Evolutionary conservation across 192 early-diverging fungal species (phyloP).

Genomic region (Coemansia sp.): DNA sequence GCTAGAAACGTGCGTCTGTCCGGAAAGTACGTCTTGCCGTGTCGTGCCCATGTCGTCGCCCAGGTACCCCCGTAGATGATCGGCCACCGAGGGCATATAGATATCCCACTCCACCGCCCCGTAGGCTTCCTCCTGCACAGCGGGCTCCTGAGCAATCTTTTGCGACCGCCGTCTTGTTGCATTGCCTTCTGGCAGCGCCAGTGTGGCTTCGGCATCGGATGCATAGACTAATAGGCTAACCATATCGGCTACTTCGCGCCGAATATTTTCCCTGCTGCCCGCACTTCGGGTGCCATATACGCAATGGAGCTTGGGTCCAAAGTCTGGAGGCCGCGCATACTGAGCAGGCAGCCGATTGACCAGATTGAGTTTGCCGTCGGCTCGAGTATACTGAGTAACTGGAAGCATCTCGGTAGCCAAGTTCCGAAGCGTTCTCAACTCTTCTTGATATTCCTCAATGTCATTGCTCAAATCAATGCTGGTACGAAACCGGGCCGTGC

Average conservation of each 20-base stretch:
- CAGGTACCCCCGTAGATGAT: constrained; percentile 42
- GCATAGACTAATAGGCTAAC: constrained; percentile 65
- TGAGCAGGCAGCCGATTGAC: constrained; percentile 54
- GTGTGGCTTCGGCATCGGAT: constrained; percentile 5
- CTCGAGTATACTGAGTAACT: constrained; percentile 53
- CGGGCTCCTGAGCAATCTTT: neutral
- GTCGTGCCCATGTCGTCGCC: constrained; percentile 1
- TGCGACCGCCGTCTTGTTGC: neutral
- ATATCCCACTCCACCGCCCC: constrained; percentile 62
- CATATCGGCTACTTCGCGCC: constrained; percentile 69
- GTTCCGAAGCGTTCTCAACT: neutral
- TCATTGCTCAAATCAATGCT: constrained; percentile 3
- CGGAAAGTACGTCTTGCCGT: constrained; percentile 1
- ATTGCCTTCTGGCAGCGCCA: neutral
- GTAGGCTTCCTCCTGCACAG: neutral
- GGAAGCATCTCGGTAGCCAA: constrained; percentile 32
- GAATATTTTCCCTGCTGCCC: constrained; percentile 62
- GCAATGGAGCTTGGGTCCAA: constrained; percentile 67
- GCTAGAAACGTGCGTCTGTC: constrained; percentile 10
- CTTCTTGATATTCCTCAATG: neutral
- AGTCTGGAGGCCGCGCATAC: constrained; percentile 57
- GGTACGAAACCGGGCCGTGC: constrained; percentile 11
- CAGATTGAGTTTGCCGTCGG: constrained; percentile 57
- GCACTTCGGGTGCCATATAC: constrained; percentile 53
- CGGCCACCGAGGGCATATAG: constrained; percentile 42